Evolutionary conservation across 106 monocot genomes (phyloP), one percentile per base, ranked within the genome.

Genomic region (Phalaenopsis aphrodite): DNA sequence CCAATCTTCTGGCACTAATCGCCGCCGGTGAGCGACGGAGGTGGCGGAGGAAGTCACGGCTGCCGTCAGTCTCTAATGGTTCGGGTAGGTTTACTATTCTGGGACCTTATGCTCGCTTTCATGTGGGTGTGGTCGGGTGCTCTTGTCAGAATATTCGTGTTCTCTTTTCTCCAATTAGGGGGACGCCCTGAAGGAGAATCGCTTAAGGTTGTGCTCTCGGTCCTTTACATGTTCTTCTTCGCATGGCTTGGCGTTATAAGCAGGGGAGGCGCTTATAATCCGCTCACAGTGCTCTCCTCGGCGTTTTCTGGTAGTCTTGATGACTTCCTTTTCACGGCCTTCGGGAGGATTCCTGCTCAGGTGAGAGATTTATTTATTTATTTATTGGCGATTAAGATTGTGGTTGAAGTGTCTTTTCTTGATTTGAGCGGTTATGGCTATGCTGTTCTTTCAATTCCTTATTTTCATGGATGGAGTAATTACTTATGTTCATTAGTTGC

Each of bases 181-280:
- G 69, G 64, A 9, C 74, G 80, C 5, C 75, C 77, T 56, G 83
- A 80, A 41, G 91, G 65, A 17, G 93, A 99, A 48, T 58, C 77
- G 52, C 83, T 90, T 72, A 90, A 85, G 81, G 47, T 82, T 41
- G 79, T 84, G 7, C 84, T 93, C 83, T 79, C 87, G 19, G 77
- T 99, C 23, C 19, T 78, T 37, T 87, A 84, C 81, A 93, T 95
- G 95, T 99, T 91, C 88, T 67, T 99, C 77, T 99, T 99, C 77
- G 95, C 95, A 45, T 88, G 90, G 93, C 83, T 95, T 9, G 87
- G 83, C 41, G 74, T 68, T 2, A 15, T 85, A 76, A 88, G 89
- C 37, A 21, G 81, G 1, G 99, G 99, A 6, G 99, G 79, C 1
- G 75, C 99, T 45, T 93, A 91, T 75, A 99, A 99, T 81, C 99